phyloP scores from a whole-genome alignment of 495 filamentous ascomycete species.

The Penicillium cinerascens region DNA sequence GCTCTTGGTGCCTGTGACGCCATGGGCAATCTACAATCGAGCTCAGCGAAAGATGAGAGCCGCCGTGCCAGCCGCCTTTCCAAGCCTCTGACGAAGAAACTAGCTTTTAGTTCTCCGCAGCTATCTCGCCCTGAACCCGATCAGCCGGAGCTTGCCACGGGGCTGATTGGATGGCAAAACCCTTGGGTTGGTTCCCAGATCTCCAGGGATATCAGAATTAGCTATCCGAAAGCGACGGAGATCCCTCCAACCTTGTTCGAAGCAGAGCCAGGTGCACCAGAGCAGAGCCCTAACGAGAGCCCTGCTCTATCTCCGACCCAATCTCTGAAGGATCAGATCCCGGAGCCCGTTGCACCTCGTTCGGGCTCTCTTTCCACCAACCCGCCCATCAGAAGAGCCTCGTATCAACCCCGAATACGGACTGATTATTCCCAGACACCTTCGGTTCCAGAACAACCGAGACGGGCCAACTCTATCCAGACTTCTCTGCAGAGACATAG shows the following conservation, averaged over 20 bases:
- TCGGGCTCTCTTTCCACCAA: constrained; percentile 16
- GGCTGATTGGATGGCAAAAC: constrained; percentile 29
- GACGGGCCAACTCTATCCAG: constrained; percentile 33
- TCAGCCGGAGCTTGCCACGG: constrained; percentile 7
- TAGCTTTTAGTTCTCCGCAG: constrained; percentile 8
- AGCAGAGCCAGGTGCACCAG: constrained; percentile 6
- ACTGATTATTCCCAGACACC: constrained; percentile 12
- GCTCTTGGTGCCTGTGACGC: constrained; percentile 14
- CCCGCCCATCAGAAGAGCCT: constrained; percentile 14
- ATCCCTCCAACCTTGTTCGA: constrained; percentile 19
- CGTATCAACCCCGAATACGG: constrained; percentile 25
- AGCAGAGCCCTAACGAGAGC: not conserved
- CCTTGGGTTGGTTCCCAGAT: constrained; percentile 24
- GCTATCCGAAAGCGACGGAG: constrained; percentile 10
- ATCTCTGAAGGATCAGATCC: not conserved
- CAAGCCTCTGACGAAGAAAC: constrained; percentile 38
- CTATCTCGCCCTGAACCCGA: constrained; percentile 4
- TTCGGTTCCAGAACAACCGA: constrained; percentile 17
- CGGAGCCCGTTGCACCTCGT: constrained; percentile 3
- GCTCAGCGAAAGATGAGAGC: constrained; percentile 33
- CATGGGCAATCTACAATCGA: constrained; percentile 42
- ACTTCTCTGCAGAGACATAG: constrained; percentile 23
- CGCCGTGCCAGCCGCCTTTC: constrained; percentile 40
- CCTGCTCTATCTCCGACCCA: not conserved
- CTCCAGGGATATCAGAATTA: constrained; percentile 10